These are phyloP conservation scores for Cryphonectria nitschkei DNA, from an alignment of 2,329 filamentous ascomycete species.

Conservation along the genomic window DNA sequence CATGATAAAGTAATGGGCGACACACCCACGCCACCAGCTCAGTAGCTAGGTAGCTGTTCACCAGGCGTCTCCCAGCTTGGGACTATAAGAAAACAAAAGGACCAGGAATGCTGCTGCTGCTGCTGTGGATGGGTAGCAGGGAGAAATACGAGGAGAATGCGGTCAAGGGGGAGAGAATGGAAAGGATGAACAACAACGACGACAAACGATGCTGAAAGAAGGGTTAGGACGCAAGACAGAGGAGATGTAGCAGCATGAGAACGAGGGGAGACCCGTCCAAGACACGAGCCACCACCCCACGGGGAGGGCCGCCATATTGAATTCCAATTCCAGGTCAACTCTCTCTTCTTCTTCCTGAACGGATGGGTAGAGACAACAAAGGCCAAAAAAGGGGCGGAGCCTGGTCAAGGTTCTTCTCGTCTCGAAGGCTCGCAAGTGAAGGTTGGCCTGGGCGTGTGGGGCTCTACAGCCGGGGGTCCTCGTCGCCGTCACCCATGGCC, in stretches of 20 bases:
- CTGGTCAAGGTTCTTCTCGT: conserved; percentile 2
- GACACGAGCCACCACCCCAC: conserved; percentile 9
- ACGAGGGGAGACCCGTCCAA: background rate
- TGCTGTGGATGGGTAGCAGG: background rate
- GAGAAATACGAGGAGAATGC: background rate
- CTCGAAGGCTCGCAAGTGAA: conserved; percentile 20
- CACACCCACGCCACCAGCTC: conserved; percentile 12
- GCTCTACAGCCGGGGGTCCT: conserved; percentile 13
- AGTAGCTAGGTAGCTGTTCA: background rate
- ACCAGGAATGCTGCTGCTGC: background rate
- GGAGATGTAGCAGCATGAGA: background rate
- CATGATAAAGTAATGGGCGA: conserved; percentile 8
- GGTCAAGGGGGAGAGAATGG: background rate
- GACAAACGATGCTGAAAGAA: conserved; percentile 13
- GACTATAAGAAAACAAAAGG: background rate
- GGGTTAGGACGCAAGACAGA: background rate
- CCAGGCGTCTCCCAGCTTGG: background rate
- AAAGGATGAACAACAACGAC: background rate
- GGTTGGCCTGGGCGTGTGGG: conserved; percentile 17
- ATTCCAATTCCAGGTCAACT: background rate
- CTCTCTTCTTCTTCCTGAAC: background rate
- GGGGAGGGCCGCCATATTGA: conserved; percentile 19
- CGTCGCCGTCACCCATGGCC: conserved; percentile 21
- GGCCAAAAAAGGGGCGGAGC: conserved; percentile 5
- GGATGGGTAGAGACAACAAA: background rate